Evolutionary conservation across 208 protist genomes (phyloP), one percentile per base, ranked within the genome.

Genomic region (Crithidia sp.): DNA sequence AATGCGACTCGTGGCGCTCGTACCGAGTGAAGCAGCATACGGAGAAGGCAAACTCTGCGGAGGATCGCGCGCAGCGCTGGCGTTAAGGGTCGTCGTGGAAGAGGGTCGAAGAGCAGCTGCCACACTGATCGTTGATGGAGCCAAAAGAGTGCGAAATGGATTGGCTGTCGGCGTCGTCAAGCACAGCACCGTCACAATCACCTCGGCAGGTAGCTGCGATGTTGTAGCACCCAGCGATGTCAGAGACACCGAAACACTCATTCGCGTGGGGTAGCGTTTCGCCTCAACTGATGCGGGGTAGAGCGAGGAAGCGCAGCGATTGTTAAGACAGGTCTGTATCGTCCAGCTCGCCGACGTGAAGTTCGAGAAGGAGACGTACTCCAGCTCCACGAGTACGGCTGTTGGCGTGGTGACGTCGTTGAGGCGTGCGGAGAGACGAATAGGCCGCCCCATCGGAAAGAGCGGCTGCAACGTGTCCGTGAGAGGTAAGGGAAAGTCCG

Each of bases 301-400:
- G 41, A 36, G 14, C 3, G 59, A 52, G 54, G 43, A 61, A 43
- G 8, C 52, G 59, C 74, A 78, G 50, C 45, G 36, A 45, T 9
- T 45, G 3, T 13, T 17, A 36, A 62, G 2, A 44, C 74, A 78
- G 58, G 69, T 53, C 66, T 55, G 67, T 5, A 78, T 47, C 41
- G 74, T 78, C 74, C 74, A 78, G 52, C 47, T 72, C 6, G 47
- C 52, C 28, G n/a, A 50, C 14, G 61, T 73, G 74, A 73, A 78
- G 66, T 66, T 63, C 13, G 74, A 78, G 47, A 78, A 78, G 36
- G 74, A 72, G 3, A 78, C 66, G 59, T 78, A 78, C 66, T 78
- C 74, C 4, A 78, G 39, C 43, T 71, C 61, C 41, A 73, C 55
- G 36, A 69, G 43, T 16, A 78, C 43, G n/a, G 67, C 62, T 54